Base-by-base conservation (phyloP, 306 rosid species). In the Quercus variabilis region DNA sequence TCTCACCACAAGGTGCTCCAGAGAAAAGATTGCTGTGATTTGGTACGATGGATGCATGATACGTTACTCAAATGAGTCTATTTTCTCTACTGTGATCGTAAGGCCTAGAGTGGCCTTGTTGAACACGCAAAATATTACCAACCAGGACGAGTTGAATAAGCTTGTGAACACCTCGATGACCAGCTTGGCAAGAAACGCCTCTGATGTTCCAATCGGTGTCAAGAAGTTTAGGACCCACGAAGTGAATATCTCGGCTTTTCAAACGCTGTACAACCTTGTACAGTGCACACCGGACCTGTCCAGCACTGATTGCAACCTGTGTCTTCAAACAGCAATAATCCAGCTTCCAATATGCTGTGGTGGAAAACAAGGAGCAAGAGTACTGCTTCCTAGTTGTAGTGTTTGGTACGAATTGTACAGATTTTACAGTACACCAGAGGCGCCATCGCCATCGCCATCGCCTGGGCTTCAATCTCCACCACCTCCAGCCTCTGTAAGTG, bases 211-310 rank as follows among this genome's bases (percentile, higher is more conserved):
- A 0, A 18, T 18, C 23, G 71, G 5, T 0, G 25, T 8, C 0
- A 41, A 6, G 6, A 76, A 74, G 55, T 80, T 52, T 9, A 59
- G 73, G 3, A 43, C 77, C 1, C 57, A 31, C 1, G 3, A 75
- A 21, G n/a, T 6, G 30, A 30, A 6, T 1, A 15, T 67, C 5
- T 21, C 28, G 13, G 9, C 0, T 6, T 68, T 25, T 1, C 7
- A 10, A 52, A 41, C 3, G 3, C 12, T 84, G 26, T 80, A 80
- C 80, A 71, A 20, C 49, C 51, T 76, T 5, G 28, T 81, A 43
- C 87, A 80, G 63, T 84, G 87, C 70, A 80, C 82, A 15, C 77
- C 65, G 74, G 82, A 84, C 58, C 51, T 84, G 76, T 65, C 76
- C 5, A 19, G 55, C 4, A 0, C 2, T 0, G 73, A 30, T 4